Evolutionary conservation across 768 basidiomycete species (phyloP).

Genomic region (Suillus luteus): DNA sequence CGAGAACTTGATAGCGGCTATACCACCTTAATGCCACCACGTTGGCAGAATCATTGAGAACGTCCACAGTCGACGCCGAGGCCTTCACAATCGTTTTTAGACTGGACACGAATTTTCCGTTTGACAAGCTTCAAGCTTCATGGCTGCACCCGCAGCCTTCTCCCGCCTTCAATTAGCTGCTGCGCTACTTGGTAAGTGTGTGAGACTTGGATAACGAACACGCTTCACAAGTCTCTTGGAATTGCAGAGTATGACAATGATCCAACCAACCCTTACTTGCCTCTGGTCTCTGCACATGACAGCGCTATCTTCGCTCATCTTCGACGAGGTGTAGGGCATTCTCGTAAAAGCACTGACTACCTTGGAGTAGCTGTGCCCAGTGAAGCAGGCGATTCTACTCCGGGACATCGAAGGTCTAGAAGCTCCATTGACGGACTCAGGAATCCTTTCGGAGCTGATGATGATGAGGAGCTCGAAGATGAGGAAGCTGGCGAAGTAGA

Average conservation of each 20-base stretch:
- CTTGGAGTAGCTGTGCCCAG: conserved; percentile 69
- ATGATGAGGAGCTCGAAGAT: conserved; percentile 51
- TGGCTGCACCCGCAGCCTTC: conserved; percentile 48
- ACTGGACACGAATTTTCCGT: neutral
- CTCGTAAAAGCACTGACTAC: conserved; percentile 62
- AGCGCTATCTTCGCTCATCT: conserved; percentile 87
- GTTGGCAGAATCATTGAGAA: neutral
- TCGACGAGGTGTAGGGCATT: conserved; percentile 42
- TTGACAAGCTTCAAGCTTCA: conserved; percentile 8
- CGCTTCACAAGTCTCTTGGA: conserved; percentile 2
- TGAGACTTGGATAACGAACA: conserved; percentile 1
- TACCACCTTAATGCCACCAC: conserved; percentile 3
- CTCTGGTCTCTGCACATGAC: conserved; percentile 69
- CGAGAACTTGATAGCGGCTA: neutral
- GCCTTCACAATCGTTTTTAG: neutral
- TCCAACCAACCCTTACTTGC: conserved; percentile 60
- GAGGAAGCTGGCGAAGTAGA: conserved; percentile 69
- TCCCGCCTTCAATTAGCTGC: conserved; percentile 88
- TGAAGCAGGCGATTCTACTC: conserved; percentile 54
- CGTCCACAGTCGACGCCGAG: neutral
- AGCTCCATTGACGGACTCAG: conserved; percentile 63
- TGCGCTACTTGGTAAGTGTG: conserved; percentile 70
- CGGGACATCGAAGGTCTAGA: conserved; percentile 51
- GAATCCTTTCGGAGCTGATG: conserved; percentile 75
- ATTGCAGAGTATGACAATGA: conserved; percentile 88